Evolutionary conservation across 495 filamentous ascomycete species (phyloP).

Genomic region (Hypoxylon rickii): DNA sequence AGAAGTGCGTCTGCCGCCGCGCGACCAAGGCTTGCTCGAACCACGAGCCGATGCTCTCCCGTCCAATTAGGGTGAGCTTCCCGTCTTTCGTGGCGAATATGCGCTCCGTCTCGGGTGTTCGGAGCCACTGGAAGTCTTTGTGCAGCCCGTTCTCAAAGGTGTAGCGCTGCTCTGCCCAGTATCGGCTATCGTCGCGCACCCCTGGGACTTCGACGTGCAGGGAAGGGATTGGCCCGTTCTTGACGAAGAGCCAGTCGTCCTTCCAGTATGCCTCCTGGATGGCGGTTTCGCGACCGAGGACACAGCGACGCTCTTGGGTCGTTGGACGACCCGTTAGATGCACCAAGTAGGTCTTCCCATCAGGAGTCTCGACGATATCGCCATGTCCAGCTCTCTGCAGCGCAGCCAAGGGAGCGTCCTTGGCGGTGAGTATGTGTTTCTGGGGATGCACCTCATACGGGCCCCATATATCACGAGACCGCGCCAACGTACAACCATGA

Average conservation of each 20-base stretch:
- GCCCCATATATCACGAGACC: slow-evolving; percentile 59
- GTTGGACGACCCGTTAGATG: slow-evolving; percentile 58
- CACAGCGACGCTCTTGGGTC: slow-evolving; percentile 57
- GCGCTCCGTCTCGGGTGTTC: slow-evolving; percentile 58
- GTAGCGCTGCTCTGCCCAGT: slow-evolving; percentile 59
- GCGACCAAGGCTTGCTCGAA: slow-evolving; percentile 62
- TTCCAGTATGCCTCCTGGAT: slow-evolving; percentile 61
- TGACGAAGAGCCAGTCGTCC: slow-evolving; percentile 62
- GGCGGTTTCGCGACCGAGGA: slow-evolving; percentile 58
- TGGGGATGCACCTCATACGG: slow-evolving; percentile 61
- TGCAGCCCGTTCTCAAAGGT: slow-evolving; percentile 51
- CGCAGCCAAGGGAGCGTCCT: slow-evolving; percentile 48
- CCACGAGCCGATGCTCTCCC: slow-evolving; percentile 58
- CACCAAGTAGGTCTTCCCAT: slow-evolving; percentile 60
- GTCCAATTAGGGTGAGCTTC: slow-evolving; percentile 52
- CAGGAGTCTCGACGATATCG: slow-evolving; percentile 61
- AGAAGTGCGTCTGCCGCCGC: slow-evolving; percentile 58
- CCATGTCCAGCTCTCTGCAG: slow-evolving; percentile 63
- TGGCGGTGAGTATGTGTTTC: slow-evolving; percentile 51
- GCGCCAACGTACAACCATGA: slow-evolving; percentile 58
- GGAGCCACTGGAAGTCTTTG: slow-evolving; percentile 61
- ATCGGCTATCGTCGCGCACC: slow-evolving; percentile 49
- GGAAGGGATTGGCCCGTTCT: slow-evolving; percentile 58
- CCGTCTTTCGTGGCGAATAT: slow-evolving; percentile 49
- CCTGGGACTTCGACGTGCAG: slow-evolving; percentile 57